Evolutionary conservation across 2,329 filamentous ascomycete genomes (phyloP).

Genomic region (Byssoonygena ceratinophila): DNA sequence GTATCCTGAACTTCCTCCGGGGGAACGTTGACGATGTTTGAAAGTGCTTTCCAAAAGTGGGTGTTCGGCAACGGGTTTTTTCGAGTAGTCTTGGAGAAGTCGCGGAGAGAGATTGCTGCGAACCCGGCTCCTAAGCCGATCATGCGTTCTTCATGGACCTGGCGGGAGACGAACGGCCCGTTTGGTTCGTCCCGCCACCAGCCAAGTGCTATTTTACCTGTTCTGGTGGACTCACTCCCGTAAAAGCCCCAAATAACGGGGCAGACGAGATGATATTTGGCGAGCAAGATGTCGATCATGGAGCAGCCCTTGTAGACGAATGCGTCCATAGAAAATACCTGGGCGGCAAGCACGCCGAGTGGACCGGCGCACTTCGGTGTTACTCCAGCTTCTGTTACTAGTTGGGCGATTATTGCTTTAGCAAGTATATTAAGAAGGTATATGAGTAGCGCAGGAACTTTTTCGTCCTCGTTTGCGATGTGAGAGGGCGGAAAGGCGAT

Average conservation of each 20-base stretch:
- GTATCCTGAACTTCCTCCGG: constrained; percentile 57
- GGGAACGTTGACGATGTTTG: constrained; percentile 66
- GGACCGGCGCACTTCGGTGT: constrained; percentile 60
- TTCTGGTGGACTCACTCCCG: constrained; percentile 61
- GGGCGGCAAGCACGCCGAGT: constrained; percentile 64
- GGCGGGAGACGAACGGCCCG: constrained; percentile 53
- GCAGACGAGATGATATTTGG: constrained; percentile 71
- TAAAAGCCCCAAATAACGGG: constrained; percentile 77
- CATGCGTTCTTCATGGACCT: constrained; percentile 72
- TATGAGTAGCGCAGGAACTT: constrained; percentile 55
- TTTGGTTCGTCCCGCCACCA: constrained; percentile 53
- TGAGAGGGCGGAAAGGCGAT: constrained; percentile 37
- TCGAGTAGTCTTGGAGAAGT: constrained; percentile 61
- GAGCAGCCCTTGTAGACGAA: constrained; percentile 58
- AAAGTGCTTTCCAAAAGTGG: constrained; percentile 72
- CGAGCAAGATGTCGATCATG: constrained; percentile 73
- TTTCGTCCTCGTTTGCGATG: constrained; percentile 31
- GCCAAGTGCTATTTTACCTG: constrained; percentile 57
- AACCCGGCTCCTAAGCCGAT: constrained; percentile 74
- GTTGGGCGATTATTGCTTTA: constrained; percentile 62
- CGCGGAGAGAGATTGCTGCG: constrained; percentile 68
- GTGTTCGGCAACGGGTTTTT: constrained; percentile 65
- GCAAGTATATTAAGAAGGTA: constrained; percentile 68
- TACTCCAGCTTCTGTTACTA: constrained; percentile 55
- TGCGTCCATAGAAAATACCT: constrained; percentile 59